Percentiles rank a stretch among this genome's conserved stretches.
phyloP scores from a whole-genome alignment of 176 grass and related monocot genomes.

The Saccharum spontaneum region DNA sequence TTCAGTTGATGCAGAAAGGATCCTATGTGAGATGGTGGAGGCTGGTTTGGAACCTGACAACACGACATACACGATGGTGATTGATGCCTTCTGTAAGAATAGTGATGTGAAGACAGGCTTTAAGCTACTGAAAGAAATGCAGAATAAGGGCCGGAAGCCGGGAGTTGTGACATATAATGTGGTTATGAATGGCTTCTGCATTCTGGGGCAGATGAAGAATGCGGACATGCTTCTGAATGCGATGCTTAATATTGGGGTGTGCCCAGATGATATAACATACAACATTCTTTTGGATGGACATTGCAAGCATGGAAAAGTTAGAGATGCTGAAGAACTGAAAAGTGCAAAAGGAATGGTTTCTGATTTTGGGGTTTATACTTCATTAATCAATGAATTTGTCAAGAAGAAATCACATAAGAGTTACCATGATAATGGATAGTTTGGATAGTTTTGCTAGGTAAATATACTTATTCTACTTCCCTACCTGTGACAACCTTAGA shows the following conservation, averaged over 20 bases:
- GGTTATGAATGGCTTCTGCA: constrained; percentile 87
- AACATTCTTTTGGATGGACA: constrained; percentile 91
- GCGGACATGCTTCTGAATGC: constrained; percentile 75
- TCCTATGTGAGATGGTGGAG: constrained; percentile 62
- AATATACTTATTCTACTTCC: background rate
- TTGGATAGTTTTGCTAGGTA: constrained; percentile 15
- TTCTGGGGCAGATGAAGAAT: constrained; percentile 78
- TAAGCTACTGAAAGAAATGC: constrained; percentile 80
- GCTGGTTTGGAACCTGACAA: constrained; percentile 53
- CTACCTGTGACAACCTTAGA: background rate
- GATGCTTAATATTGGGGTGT: constrained; percentile 70
- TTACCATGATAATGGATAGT: constrained; percentile 41
- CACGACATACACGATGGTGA: constrained; percentile 85
- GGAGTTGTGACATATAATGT: constrained; percentile 86
- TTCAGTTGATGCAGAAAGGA: constrained; percentile 45
- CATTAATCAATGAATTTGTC: constrained; percentile 64
- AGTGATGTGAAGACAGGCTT: constrained; percentile 71
- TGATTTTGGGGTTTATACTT: constrained; percentile 70
- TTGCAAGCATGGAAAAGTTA: constrained; percentile 60
- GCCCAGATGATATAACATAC: constrained; percentile 83
- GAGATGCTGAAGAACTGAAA: constrained; percentile 52
- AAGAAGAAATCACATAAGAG: constrained; percentile 52
- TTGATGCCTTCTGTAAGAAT: constrained; percentile 75
- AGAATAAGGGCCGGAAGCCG: constrained; percentile 52
- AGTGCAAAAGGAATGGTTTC: constrained; percentile 75